phyloP scores from a whole-genome alignment of 139 green algal species.

The Klebsormidium nitens region DNA sequence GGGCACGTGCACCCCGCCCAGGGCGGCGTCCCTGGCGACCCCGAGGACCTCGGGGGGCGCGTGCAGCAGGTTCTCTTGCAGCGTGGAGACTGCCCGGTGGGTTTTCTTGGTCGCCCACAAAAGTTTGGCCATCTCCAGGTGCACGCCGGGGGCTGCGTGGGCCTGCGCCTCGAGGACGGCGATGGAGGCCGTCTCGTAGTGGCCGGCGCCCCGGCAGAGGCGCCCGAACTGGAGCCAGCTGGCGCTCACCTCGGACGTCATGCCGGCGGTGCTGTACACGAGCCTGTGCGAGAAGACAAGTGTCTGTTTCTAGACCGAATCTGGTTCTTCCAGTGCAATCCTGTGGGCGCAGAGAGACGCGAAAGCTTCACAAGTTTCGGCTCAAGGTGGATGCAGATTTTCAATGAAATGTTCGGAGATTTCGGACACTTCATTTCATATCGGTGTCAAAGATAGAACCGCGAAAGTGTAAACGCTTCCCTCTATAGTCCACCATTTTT shows the following conservation, averaged over 20 bases:
- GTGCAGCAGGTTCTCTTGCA: constrained; percentile 45
- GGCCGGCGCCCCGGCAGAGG: constrained; percentile 68
- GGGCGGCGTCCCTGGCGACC: not conserved
- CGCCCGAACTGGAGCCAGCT: constrained; percentile 75
- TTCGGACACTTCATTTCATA: no score
- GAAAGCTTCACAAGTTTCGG: no score
- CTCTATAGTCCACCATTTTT: no score
- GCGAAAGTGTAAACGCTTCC: no score
- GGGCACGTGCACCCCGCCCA: constrained; percentile 7
- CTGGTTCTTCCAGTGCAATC: no score
- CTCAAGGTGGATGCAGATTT: no score
- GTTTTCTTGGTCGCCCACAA: constrained; percentile 69
- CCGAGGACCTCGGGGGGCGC: not conserved
- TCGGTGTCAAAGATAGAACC: no score
- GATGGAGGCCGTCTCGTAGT: constrained; percentile 73
- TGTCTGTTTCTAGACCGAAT: no score
- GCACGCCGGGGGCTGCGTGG: constrained; percentile 41
- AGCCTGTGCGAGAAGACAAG: not conserved
- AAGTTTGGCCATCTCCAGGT: constrained; percentile 74
- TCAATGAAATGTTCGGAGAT: no score
- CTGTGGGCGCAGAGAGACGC: no score
- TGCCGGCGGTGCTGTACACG: constrained; percentile 47
- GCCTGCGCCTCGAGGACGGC: constrained; percentile 74
- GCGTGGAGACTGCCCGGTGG: constrained; percentile 56
- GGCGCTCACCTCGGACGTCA: constrained; percentile 49